phyloP scores from a whole-genome alignment of 768 basidiomycete genomes.

The Lactarius trivialis region DNA sequence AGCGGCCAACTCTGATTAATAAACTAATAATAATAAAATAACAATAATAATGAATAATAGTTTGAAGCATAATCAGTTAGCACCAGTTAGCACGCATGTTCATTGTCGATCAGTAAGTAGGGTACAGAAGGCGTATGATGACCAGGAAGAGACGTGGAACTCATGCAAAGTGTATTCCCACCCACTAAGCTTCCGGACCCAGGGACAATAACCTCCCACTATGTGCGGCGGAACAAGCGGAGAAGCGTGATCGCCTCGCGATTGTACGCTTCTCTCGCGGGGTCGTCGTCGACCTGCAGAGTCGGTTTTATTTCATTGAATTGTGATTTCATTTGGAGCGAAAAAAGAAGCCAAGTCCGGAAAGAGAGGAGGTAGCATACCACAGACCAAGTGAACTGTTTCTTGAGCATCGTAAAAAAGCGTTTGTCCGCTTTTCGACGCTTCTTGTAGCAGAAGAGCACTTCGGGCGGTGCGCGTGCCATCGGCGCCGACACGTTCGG shows the following conservation, averaged over 20 bases:
- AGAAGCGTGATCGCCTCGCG: constrained; percentile 65
- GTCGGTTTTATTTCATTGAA: neutral
- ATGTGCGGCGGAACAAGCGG: constrained; percentile 31
- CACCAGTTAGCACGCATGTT: too few relatives aligned
- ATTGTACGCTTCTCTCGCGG: constrained; percentile 47
- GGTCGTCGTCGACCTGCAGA: constrained; percentile 56
- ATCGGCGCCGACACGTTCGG: constrained; percentile 20
- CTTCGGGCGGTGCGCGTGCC: constrained; percentile 40
- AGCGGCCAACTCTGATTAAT: neutral
- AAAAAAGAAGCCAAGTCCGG: neutral
- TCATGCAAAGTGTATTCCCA: neutral
- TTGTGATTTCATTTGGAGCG: neutral
- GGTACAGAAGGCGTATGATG: neutral
- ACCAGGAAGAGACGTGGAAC: too few relatives aligned
- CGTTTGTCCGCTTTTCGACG: constrained; percentile 88
- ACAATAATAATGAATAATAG: neutral
- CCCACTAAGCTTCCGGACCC: neutral
- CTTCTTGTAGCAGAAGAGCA: constrained; percentile 92
- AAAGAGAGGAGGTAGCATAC: constrained; percentile 32
- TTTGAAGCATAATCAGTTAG: neutral
- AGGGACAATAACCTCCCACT: neutral
- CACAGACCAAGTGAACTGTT: constrained; percentile 67
- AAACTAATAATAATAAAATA: neutral
- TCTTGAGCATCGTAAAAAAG: constrained; percentile 76
- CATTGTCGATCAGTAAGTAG: neutral